Conservation (phyloP, 192 early-diverging fungal genomes). For the Lunasporangiospora selenospora region DNA sequence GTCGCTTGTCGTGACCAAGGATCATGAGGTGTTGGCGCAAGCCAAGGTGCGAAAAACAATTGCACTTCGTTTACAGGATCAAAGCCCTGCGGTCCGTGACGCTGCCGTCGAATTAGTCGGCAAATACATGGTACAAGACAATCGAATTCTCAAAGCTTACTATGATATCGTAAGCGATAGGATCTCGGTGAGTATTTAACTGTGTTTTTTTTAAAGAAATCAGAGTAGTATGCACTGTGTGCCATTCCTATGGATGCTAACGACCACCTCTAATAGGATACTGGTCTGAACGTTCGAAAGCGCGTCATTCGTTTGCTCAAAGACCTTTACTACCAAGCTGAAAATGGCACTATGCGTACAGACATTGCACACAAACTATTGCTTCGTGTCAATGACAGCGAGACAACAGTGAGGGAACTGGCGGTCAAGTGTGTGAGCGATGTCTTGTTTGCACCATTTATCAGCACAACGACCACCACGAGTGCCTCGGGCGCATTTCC, state of each 20-base stretch:
- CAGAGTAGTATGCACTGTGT: neutral
- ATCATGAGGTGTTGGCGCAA: constrained; percentile 65
- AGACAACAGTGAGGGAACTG: constrained; percentile 38
- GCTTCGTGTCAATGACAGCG: constrained; percentile 73
- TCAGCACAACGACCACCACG: constrained; percentile 1
- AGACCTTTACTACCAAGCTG: constrained; percentile 70
- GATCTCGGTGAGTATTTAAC: constrained; percentile 64
- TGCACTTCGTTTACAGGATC: constrained; percentile 79
- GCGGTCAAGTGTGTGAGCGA: constrained; percentile 31
- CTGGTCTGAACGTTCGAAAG: constrained; percentile 87
- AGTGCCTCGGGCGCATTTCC: neutral
- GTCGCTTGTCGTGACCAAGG: constrained; percentile 73
- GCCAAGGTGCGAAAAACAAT: constrained; percentile 73
- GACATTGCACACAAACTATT: constrained; percentile 77
- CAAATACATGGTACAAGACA: constrained; percentile 74
- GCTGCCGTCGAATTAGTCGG: constrained; percentile 90
- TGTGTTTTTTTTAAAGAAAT: neutral
- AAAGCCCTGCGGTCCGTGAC: constrained; percentile 86
- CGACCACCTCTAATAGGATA: constrained; percentile 64
- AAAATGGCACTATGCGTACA: constrained; percentile 53
- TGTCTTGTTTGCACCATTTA: constrained; percentile 20
- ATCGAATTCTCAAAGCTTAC: constrained; percentile 72
- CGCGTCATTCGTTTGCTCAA: constrained; percentile 80
- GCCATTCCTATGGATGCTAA: no score
- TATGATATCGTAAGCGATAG: constrained; percentile 83